These are phyloP conservation scores for Zalaria sp. DNA, from an alignment of 2,329 filamentous ascomycete species.

Conservation along the genomic window DNA sequence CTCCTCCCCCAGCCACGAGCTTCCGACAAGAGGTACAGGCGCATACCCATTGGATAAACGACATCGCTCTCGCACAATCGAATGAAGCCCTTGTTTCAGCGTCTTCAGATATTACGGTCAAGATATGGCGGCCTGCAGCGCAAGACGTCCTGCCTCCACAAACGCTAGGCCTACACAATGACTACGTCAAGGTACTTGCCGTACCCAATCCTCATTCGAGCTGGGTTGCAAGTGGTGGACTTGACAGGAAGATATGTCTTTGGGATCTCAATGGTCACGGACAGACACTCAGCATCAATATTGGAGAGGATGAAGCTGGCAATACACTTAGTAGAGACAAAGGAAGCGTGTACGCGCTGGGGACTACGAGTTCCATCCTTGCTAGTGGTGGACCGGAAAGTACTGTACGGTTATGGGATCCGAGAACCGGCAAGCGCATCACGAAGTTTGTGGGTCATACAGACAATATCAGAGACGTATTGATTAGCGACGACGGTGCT, in stretches of 20 bases:
- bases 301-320: conserved; percentile 64
- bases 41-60: conserved; percentile 94
- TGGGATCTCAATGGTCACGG: conserved; percentile 89
- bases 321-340: conserved; percentile 60
- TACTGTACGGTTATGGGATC: conserved; percentile 84
- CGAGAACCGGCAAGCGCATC: conserved; percentile 72
- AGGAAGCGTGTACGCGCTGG: conserved; percentile 87
- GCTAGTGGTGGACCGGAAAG: conserved; percentile 91
- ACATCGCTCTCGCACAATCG: conserved; percentile 66
- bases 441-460: conserved; percentile 97
- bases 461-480: conserved; percentile 80
- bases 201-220: conserved; percentile 55
- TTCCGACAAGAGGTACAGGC: conserved; percentile 56
- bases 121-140: conserved; percentile 70
- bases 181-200: conserved; percentile 92
- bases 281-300: conserved; percentile 74
- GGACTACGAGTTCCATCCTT: conserved; percentile 63
- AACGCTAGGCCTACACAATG: conserved; percentile 81
- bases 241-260: conserved; percentile 81
- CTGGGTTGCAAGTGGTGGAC: conserved; percentile 88
- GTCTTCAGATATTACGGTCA: conserved; percentile 87
- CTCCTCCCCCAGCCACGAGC: conserved; percentile 28
- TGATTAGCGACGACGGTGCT: conserved; percentile 79
- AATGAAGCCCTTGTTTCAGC: conserved; percentile 73
- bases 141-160: conserved; percentile 50